These are phyloP conservation scores for Cicer chorassanicum DNA, from an alignment of 306 rosid species.

Conservation along the genomic window DNA sequence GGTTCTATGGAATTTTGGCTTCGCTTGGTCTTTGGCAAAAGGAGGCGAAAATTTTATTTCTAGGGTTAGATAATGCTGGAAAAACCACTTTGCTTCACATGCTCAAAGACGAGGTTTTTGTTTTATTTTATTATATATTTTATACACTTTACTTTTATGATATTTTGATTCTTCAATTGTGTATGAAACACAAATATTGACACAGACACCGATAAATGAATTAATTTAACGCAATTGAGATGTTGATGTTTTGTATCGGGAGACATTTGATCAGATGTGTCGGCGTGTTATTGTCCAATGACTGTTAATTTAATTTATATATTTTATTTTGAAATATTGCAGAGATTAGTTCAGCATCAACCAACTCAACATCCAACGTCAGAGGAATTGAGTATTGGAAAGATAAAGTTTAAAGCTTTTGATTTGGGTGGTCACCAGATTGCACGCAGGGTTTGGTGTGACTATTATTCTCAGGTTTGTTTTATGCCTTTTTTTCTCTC, in stretches of 20 bases:
- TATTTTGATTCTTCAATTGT: not conserved
- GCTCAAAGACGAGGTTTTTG: slow-evolving; percentile 82
- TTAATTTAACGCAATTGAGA: too few relatives aligned
- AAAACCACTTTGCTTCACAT: slow-evolving; percentile 91
- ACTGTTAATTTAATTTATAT: not conserved
- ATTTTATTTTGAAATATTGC: slow-evolving; percentile 21
- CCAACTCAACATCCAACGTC: slow-evolving; percentile 87
- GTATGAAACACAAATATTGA: too few relatives aligned
- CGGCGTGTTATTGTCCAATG: not conserved
- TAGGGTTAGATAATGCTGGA: slow-evolving; percentile 90
- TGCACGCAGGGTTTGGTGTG: slow-evolving; percentile 92
- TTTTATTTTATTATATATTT: not conserved
- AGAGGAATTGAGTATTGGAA: slow-evolving; percentile 81
- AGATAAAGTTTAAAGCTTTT: slow-evolving; percentile 83
- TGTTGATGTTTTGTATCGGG: too few relatives aligned
- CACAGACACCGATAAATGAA: too few relatives aligned
- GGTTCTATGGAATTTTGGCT: slow-evolving; percentile 83
- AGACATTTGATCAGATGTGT: not conserved
- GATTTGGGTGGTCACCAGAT: slow-evolving; percentile 91
- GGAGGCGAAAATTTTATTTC: slow-evolving; percentile 84
- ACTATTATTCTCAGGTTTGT: slow-evolving; percentile 75
- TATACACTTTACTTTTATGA: not conserved
- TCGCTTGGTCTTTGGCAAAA: slow-evolving; percentile 81
- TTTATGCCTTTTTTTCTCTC: not conserved
- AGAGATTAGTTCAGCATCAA: slow-evolving; percentile 88